Conservation (phyloP, 768 basidiomycete genomes). For the Pleurotus pulmonarius region DNA sequence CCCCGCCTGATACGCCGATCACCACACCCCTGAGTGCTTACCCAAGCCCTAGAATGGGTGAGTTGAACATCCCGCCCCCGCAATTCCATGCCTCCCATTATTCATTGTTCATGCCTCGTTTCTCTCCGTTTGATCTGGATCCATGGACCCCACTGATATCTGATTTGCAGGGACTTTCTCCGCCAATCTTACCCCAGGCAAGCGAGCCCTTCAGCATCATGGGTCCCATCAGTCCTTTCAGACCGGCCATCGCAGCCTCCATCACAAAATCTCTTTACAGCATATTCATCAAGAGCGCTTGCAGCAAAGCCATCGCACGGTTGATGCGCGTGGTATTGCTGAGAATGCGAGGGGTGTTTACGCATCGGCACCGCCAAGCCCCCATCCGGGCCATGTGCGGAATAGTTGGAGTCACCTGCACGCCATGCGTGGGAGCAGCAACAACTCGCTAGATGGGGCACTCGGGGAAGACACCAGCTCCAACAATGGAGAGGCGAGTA, state of each 20-base stretch:
- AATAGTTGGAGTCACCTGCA: constrained; percentile 4
- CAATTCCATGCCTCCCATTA: too few relatives aligned
- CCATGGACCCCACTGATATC: not conserved
- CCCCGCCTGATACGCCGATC: constrained; percentile 49
- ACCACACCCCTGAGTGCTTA: constrained; percentile 44
- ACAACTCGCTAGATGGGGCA: constrained; percentile 2
- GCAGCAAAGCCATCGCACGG: not conserved
- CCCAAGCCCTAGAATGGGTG: constrained; percentile 30
- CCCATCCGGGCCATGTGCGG: constrained; percentile 4
- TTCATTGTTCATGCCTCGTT: not conserved
- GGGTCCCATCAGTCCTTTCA: not conserved
- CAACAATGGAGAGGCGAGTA: not conserved
- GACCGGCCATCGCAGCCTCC: not conserved
- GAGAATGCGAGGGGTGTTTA: not conserved
- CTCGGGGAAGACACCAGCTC: not conserved
- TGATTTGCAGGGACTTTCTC: constrained; percentile 1
- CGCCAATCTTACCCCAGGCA: constrained; percentile 1
- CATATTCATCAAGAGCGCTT: constrained; percentile 5
- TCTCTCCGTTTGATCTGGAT: not conserved
- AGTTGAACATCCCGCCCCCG: not conserved
- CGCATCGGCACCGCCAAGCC: constrained; percentile 4
- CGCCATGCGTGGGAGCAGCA: not conserved
- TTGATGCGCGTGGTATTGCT: not conserved
- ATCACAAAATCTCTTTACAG: constrained; percentile 6
- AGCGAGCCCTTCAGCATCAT: constrained; percentile 2